Base-by-base conservation (phyloP, 2,329 filamentous ascomycete genomes). In the Aspergillus thermomutatus region DNA sequence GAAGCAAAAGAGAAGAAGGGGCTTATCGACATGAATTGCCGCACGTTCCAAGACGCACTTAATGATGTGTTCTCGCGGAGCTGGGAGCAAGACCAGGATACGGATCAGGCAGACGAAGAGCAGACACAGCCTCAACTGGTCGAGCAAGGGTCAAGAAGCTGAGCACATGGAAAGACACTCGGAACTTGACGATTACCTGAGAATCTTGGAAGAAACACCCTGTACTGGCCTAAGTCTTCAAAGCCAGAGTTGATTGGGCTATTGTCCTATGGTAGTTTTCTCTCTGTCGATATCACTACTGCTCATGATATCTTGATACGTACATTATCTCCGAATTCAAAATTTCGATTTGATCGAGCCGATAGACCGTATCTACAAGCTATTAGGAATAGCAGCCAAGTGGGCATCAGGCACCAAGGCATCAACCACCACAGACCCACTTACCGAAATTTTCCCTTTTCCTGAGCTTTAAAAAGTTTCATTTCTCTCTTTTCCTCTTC, bases 21-120 rank as follows among this genome's bases (percentile, higher is more conserved):
- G 0, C 72, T 87, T 50, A 85, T 88, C 59, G 85, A 88, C 67
- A 87, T 87, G 78, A 87, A 88, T 60, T 84, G 85, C 40, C 80
- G 83, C 49, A 81, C 85, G 1, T 84, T 87, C 64, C 83, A 87
- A 64, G 82, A 86, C 40, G 84, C 84, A 0, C 72, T 88, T 51
- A 80, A 83, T 57, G 80, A 87, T 60, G 83, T 88, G 4, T 86
- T 87, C 60, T 80, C 80, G 6, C 76, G 81, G 27, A 73, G 68
- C 49, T 79, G 77, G 77, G 77, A 79, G 54, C 72, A 74, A 55
- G 70, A 73, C 1, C 62, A 69, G 53, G 61, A 63, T 19, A 37
- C 54, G 28, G 72, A 72, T 69, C 61, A 61, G 49, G 54, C 25
- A 28, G 10, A 43, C 27, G 58, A 60, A 40, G 61, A 52, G 43